These are phyloP conservation scores for Citrus reticulata DNA, from an alignment of 345 rosid species.

Conservation along the genomic window DNA sequence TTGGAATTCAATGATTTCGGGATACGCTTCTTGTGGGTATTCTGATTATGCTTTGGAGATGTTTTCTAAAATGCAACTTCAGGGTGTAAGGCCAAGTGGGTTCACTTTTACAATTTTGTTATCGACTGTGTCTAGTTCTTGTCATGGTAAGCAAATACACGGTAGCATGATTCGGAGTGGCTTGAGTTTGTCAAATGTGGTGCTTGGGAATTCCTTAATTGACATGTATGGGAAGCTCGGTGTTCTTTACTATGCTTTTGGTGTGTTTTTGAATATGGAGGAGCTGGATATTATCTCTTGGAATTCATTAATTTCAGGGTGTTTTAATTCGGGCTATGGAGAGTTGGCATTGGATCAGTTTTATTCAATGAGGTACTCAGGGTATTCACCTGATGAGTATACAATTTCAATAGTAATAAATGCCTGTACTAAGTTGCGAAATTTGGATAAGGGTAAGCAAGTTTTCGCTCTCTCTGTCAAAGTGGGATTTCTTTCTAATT, in stretches of 20 bases:
- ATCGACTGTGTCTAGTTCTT: slow-evolving; percentile 38
- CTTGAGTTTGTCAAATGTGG: slow-evolving; percentile 35
- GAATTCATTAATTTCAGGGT: slow-evolving; percentile 61
- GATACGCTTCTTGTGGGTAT: slow-evolving; percentile 42
- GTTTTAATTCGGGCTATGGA: slow-evolving; percentile 38
- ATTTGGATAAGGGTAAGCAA: slow-evolving; percentile 68
- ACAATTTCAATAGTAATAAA: slow-evolving; percentile 43
- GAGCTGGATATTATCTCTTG: slow-evolving; percentile 58
- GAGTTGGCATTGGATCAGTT: slow-evolving; percentile 48
- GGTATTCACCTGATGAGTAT: slow-evolving; percentile 48
- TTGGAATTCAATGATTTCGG: slow-evolving; percentile 69
- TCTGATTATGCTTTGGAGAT: slow-evolving; percentile 28
- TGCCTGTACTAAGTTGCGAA: slow-evolving; percentile 44
- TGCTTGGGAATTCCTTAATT: slow-evolving; percentile 66
- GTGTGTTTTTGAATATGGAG: slow-evolving; percentile 49
- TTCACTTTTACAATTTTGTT: slow-evolving; percentile 58
- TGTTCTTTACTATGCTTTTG: slow-evolving; percentile 39
- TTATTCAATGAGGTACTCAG: slow-evolving; percentile 40
- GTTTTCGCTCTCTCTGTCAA: slow-evolving; percentile 53
- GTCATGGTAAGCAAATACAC: slow-evolving; percentile 60
- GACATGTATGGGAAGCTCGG: slow-evolving; percentile 68
- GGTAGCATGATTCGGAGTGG: slow-evolving; percentile 50
- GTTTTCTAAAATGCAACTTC: slow-evolving; percentile 51
- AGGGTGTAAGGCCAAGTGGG: slow-evolving; percentile 40
- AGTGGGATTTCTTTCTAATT: slow-evolving; percentile 60